Evolutionary conservation across 164 flowering plant genomes (phyloP).

Genomic region (Vitis labrusca): DNA sequence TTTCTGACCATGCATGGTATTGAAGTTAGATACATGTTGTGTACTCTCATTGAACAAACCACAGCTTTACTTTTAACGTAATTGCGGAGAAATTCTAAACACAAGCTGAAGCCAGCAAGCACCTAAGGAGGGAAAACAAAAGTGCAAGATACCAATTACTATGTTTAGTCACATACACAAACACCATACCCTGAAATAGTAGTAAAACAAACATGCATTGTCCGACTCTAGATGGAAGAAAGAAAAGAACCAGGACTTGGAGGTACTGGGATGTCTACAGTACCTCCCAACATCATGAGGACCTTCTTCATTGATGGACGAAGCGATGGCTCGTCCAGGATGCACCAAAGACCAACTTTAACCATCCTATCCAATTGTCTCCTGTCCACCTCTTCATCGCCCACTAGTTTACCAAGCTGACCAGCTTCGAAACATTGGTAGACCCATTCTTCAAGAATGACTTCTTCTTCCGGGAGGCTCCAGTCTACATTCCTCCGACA

Average conservation of each 20-base stretch:
- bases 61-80: too few relatives aligned
- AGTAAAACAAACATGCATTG: too few relatives aligned
- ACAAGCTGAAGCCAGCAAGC: too few relatives aligned
- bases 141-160: too few relatives aligned
- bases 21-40: too few relatives aligned
- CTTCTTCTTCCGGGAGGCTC: neutral
- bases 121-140: too few relatives aligned
- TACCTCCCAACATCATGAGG: constrained; percentile 20
- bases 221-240: neutral
- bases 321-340: constrained; percentile 21
- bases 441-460: constrained; percentile 5
- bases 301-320: constrained; percentile 32
- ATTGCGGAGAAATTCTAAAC: too few relatives aligned
- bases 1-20: too few relatives aligned
- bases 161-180: too few relatives aligned
- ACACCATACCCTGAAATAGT: too few relatives aligned
- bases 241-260: constrained; percentile 10
- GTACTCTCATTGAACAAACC: too few relatives aligned
- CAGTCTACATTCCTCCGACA: constrained; percentile 2
- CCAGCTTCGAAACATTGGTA: constrained; percentile 2
- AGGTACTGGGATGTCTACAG: constrained; percentile 18
- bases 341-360: constrained; percentile 23
- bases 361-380: constrained; percentile 19
- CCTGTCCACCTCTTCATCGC: constrained; percentile 15
- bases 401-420: constrained; percentile 11